Conservation (phyloP, 257 asterid species). For the Osmanthus fragrans region DNA sequence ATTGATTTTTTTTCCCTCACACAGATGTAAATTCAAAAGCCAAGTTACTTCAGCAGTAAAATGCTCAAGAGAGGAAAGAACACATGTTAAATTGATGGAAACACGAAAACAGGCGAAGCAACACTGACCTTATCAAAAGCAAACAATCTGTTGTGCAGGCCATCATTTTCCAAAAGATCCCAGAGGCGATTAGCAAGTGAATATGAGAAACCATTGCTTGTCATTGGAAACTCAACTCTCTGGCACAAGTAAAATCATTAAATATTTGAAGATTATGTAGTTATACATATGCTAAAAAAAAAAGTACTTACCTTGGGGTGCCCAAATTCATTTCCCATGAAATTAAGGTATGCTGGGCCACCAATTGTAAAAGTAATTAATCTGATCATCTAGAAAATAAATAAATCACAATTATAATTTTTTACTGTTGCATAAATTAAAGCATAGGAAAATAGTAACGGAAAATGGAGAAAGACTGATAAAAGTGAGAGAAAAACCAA, state of each 20-base stretch:
- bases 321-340: conserved; percentile 98
- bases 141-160: conserved; percentile 58
- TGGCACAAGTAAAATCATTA: conserved; percentile 36
- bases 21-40: not conserved
- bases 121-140: conserved; percentile 77
- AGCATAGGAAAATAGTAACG: conserved; percentile 21
- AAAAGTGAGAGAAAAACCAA: conserved; percentile 4
- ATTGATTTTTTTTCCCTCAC: not conserved
- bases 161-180: conserved; percentile 75
- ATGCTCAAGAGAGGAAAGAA: conserved; percentile 7
- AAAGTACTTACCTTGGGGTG: conserved; percentile 75
- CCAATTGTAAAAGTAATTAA: conserved; percentile 86
- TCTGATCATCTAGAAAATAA: conserved; percentile 75
- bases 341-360: conserved; percentile 89
- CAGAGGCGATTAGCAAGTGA: conserved; percentile 86
- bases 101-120: conserved; percentile 7
- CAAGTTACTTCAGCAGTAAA: not conserved
- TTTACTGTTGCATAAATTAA: conserved; percentile 15
- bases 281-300: conserved; percentile 9
- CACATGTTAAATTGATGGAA: conserved; percentile 6
- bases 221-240: conserved; percentile 95
- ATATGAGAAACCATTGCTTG: conserved; percentile 79
- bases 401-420: conserved; percentile 14
- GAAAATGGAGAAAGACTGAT: conserved; percentile 14
- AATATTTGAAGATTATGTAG: conserved; percentile 3